phyloP scores from a whole-genome alignment of 2,329 filamentous ascomycete species.

The Triangularia setosa region DNA sequence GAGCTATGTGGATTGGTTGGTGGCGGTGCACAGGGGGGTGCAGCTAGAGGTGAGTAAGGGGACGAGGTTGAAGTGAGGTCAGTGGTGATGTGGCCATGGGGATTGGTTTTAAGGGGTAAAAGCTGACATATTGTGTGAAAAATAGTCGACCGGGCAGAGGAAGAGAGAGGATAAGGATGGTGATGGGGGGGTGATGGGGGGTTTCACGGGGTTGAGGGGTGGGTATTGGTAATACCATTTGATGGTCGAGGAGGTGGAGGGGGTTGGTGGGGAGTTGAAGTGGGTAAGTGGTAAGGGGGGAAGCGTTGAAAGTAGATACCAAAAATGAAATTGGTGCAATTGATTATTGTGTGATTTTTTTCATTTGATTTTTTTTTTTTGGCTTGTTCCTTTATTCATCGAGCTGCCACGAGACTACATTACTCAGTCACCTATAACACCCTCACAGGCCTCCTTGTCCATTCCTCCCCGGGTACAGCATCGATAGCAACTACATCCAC shows the following conservation, averaged over 20 bases:
- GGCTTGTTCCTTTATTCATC: too few species aligned
- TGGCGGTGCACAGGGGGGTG: conserved; percentile 89
- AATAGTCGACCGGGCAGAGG: conserved; percentile 63
- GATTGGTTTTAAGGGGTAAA: conserved; percentile 1
- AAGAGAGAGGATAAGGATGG: conserved; percentile 56
- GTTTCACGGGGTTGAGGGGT: conserved; percentile 27
- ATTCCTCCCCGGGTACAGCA: too few species aligned
- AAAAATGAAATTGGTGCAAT: conserved; percentile 6
- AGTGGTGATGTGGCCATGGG: neutral
- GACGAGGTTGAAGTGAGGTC: neutral
- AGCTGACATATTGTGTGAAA: conserved; percentile 14
- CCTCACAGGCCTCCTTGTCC: too few species aligned
- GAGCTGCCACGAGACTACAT: too few species aligned
- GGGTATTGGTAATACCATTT: conserved; percentile 28
- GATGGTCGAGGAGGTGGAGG: too few species aligned
- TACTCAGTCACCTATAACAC: too few species aligned
- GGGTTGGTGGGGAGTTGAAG: neutral
- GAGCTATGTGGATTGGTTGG: conserved; percentile 97
- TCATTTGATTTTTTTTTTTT: neutral
- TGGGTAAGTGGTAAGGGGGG: neutral
- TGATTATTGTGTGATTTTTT: neutral
- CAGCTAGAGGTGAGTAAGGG: conserved; percentile 67
- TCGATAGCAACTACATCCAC: too few species aligned
- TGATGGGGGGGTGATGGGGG: conserved; percentile 40
- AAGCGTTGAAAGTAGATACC: conserved; percentile 5